phyloP scores from a whole-genome alignment of 2,329 filamentous ascomycete species.

The Calycina marina region DNA sequence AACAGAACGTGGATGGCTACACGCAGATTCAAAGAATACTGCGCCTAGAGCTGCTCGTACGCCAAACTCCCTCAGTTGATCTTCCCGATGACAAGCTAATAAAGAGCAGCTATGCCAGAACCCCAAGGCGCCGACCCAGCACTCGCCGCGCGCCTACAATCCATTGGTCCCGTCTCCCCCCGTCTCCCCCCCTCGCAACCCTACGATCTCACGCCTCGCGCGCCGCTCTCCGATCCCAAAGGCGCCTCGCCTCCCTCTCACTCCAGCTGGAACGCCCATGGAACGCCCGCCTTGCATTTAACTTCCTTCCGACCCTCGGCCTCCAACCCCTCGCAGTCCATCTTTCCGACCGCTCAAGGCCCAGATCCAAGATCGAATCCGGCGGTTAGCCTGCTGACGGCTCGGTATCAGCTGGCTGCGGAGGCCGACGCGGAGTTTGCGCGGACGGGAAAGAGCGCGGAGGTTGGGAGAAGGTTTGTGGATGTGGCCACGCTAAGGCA shows the following conservation, averaged over 20 bases:
- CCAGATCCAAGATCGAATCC: constrained; percentile 10
- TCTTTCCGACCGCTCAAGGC: constrained; percentile 11
- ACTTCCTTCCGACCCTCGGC: constrained; percentile 11
- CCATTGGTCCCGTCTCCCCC: constrained; percentile 18
- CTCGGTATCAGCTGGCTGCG: constrained; percentile 45
- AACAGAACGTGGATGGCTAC: constrained; percentile 2
- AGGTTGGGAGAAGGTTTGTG: constrained; percentile 29
- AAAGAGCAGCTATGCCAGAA: constrained; percentile 6
- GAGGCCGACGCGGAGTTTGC: constrained; percentile 42
- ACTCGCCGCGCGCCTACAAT: constrained; percentile 12
- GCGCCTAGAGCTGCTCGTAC: constrained; percentile 4
- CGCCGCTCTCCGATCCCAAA: too few relatives aligned
- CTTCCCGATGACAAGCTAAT: background rate
- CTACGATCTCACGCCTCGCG: constrained; percentile 6
- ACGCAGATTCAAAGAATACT: constrained; percentile 3
- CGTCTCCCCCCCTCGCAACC: constrained; percentile 18
- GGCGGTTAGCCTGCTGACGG: constrained; percentile 16
- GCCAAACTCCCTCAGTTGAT: constrained; percentile 1
- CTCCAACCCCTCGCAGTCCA: constrained; percentile 13
- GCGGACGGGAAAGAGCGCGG: constrained; percentile 21
- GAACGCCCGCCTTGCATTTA: constrained; percentile 3
- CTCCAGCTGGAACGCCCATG: background rate
- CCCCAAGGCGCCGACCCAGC: constrained; percentile 10
- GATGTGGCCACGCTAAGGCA: constrained; percentile 35
- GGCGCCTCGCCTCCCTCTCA: background rate